Conservation (phyloP, 2,329 filamentous ascomycete genomes). For the Dothistroma pini region DNA sequence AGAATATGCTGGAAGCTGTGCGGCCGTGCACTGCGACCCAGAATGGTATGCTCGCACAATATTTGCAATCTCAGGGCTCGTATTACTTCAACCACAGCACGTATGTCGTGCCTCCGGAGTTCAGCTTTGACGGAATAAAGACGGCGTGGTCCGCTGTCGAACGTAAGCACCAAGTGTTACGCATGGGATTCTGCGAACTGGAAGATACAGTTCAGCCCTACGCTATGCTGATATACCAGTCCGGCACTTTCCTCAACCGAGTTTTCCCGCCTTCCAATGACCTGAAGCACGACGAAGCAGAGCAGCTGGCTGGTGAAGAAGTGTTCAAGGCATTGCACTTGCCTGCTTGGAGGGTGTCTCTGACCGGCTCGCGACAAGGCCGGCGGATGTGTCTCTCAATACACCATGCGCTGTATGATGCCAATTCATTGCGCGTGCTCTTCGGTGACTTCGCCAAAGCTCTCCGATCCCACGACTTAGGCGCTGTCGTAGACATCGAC, state of each 20-base stretch:
- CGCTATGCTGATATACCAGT: conserved; percentile 65
- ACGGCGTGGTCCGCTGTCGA: conserved; percentile 59
- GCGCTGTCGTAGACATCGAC: conserved; percentile 37
- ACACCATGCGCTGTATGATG: conserved; percentile 85
- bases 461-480: conserved; percentile 34
- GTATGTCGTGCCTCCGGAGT: conserved; percentile 46
- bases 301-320: conserved; percentile 11
- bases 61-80: conserved; percentile 60
- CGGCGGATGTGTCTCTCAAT: conserved; percentile 51
- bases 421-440: conserved; percentile 64
- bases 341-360: conserved; percentile 61
- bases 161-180: conserved; percentile 64
- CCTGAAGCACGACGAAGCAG: conserved; percentile 31
- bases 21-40: conserved; percentile 79
- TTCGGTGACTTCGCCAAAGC: conserved; percentile 55
- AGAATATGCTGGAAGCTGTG: conserved; percentile 51
- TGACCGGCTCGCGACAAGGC: conserved; percentile 38
- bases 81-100: conserved; percentile 74
- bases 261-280: conserved; percentile 1
- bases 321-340: conserved; percentile 47
- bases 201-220: conserved; percentile 61
- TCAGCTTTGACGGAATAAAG: conserved; percentile 44
- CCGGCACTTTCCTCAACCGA: conserved; percentile 14
- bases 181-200: conserved; percentile 67
- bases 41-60: conserved; percentile 73